Conservation (phyloP, 2,329 filamentous ascomycete genomes). For the Botryosphaeria dothidea region DNA sequence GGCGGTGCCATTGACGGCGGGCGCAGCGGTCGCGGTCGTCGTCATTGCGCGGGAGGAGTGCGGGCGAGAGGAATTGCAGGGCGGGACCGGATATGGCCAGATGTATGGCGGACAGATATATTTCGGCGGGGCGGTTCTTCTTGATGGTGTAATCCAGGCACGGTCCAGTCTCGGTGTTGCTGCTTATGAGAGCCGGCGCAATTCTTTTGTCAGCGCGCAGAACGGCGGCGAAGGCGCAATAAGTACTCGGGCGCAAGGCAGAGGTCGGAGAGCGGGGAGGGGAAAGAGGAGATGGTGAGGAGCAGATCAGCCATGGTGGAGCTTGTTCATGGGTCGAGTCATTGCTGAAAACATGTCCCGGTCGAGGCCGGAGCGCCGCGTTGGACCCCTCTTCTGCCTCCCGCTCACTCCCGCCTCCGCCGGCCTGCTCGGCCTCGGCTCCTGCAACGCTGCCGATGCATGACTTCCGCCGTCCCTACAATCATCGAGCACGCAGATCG, state of each 20-base stretch:
- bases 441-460: neutral
- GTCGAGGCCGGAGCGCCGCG: neutral
- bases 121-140: constrained; percentile 1
- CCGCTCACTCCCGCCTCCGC: constrained; percentile 1
- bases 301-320: constrained; percentile 5
- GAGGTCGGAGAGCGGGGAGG: neutral
- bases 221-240: neutral
- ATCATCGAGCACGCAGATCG: neutral
- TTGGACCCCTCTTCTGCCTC: neutral
- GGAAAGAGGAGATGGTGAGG: neutral
- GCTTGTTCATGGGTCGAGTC: neutral
- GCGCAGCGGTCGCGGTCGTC: neutral
- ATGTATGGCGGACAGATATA: neutral
- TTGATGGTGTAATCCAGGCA: constrained; percentile 7
- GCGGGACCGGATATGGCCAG: neutral
- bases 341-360: neutral
- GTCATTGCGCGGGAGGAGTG: neutral
- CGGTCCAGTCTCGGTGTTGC: neutral
- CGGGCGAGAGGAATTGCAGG: too few relatives aligned
- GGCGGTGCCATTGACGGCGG: constrained; percentile 12
- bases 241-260: neutral
- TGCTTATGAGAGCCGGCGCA: constrained; percentile 13
- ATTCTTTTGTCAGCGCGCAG: constrained; percentile 7
- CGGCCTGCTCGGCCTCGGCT: neutral
- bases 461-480: neutral